Evolutionary conservation across 2,329 filamentous ascomycete genomes (phyloP), one percentile per base, ranked within the genome.

Genomic region (Calonectria henricotiae): DNA sequence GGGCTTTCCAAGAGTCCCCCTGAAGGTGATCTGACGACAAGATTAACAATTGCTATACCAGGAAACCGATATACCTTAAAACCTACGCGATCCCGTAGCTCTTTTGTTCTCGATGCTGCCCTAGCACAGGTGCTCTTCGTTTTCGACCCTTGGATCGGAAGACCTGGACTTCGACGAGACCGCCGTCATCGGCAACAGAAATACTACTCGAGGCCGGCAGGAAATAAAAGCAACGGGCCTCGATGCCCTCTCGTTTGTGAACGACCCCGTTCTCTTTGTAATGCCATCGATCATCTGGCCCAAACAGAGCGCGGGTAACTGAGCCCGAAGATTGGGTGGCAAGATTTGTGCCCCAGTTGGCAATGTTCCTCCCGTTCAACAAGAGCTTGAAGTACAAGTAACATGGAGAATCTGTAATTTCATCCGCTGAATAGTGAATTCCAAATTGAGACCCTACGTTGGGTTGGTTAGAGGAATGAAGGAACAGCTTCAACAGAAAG

Each of bases 361-460:
- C 82, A n/a, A 87, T 80, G 20, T 84, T 82, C 17, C 85, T 83
- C 17, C 87, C 87, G 71, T 91, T 90, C 76, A 90, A 84, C 66
- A 82, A 82, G 63, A 90, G 78, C 74, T 87, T 89, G 80, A 90
- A 90, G 79, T 86, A 88, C 11, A 89, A 77, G 71, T 84, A 86
- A 63, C 76, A 80, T 44, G 82, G 79, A 20, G 77, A 81, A 2
- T 75, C 73, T 1, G 80, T 80, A 1, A 78, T 73, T 49, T 77
- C 80, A 55, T 77, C 77, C 69, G 90, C 76, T 6, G 76, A 77
- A 74, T 89, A 90, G 35, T 83, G 83, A 47, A 91, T 78, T 73
- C 83, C 86, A 70, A 90, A 90, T n/a, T 84, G 85, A 15, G 84
- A 82, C 2, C 85, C 88, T 89, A 60, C 5, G 15, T 9, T 20